Evolutionary conservation across 768 basidiomycete genomes (phyloP), one percentile per base, ranked within the genome.

Genomic region (Favolaschia claudopus): DNA sequence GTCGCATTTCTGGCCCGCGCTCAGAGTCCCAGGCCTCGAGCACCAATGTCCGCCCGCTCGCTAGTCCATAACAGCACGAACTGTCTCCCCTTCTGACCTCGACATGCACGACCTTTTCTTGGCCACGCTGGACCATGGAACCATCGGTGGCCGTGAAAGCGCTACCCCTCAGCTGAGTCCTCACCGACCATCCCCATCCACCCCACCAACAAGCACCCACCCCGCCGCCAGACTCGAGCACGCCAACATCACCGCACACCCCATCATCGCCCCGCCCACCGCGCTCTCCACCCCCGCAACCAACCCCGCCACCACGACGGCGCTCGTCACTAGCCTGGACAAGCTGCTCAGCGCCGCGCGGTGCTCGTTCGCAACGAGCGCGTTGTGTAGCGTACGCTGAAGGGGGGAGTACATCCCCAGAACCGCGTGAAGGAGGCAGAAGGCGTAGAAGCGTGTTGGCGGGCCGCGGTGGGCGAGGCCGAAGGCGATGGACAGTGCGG

Each of bases 381-480:
- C 78, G 24, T 89, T 87, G 36, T 87, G 80, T 20, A 91, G 73
- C 81, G 89, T 91, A 25, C 89, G 90, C 56, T 91, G 89, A 25
- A 90, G 83, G 22, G 89, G 89, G 67, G 91, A 91, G 67, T 91
- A 91, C 85, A 89, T 83, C 42, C 89, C 89, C 7, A 91, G 89
- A 68, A 87, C 90, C 17, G 83, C 87, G 69, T 92, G 90, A 60
- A 91, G 91, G 14, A 81, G 74, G 63, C 90, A 91, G 66, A 92
- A 92, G 13, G 88, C 83, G 82, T 83, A 89, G 65, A 91, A 91
- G 5, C 89, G 82, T 19, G 78, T 58, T 31, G 78, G 76, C 56
- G 86, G 84, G 55, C 73, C 74, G 13, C 64, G 58, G 8, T 77
- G 80, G 10, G 72, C 66, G 28, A 87, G 77, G 66, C 83, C 83